These are phyloP conservation scores for Lactarius sanguifluus DNA, from an alignment of 768 basidiomycete genomes.

Conservation along the genomic window DNA sequence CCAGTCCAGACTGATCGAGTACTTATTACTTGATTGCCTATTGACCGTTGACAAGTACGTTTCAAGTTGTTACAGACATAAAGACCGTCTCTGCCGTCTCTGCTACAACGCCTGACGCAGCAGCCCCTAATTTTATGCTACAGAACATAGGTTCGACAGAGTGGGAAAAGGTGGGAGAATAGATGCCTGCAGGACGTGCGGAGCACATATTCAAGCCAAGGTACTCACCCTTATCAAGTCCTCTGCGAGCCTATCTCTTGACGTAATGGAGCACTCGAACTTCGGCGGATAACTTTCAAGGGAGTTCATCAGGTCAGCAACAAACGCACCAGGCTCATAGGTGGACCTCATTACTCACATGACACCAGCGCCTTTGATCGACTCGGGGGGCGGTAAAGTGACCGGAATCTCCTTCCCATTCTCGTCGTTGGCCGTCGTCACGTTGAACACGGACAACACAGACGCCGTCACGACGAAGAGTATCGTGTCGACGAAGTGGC, in stretches of 20 bases:
- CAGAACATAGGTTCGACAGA: neutral
- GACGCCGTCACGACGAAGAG: conserved; percentile 26
- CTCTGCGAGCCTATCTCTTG: neutral
- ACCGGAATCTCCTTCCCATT: neutral
- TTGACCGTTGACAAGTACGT: too few relatives aligned
- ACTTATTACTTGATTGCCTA: too few relatives aligned
- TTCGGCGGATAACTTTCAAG: neutral
- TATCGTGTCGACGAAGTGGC: conserved; percentile 28
- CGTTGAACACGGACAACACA: conserved; percentile 17
- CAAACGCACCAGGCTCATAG: neutral
- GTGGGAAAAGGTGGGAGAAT: neutral
- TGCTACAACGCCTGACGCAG: neutral
- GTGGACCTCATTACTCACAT: neutral
- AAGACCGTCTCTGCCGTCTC: neutral
- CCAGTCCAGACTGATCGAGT: too few relatives aligned
- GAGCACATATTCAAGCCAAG: neutral
- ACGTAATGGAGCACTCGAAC: neutral
- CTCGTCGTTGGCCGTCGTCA: neutral
- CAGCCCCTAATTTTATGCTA: neutral
- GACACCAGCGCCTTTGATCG: neutral
- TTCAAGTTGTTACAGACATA: neutral
- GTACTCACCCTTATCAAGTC: neutral
- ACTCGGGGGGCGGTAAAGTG: neutral
- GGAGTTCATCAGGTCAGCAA: neutral
- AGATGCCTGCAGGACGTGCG: neutral